Conservation (phyloP, 768 basidiomycete species). For the Auricularia sp. region DNA sequence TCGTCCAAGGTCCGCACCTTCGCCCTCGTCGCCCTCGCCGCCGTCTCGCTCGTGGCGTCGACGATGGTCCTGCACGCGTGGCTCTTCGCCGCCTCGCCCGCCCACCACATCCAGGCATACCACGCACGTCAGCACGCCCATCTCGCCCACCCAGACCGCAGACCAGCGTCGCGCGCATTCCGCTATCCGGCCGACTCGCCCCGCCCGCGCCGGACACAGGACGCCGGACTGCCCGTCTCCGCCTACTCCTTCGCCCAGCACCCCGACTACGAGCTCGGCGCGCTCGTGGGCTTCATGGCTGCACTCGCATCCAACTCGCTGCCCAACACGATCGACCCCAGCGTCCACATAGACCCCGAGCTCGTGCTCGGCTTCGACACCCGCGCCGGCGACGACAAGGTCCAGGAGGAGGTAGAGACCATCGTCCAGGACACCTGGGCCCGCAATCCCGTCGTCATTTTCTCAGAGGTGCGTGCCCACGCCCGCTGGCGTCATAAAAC, state of each 20-base stretch:
- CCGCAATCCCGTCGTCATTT: slow-evolving; percentile 64
- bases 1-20: slow-evolving; percentile 15
- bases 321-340: slow-evolving; percentile 53
- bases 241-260: neutral
- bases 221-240: slow-evolving; percentile 11
- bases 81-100: slow-evolving; percentile 22
- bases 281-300: slow-evolving; percentile 61
- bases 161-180: slow-evolving; percentile 8
- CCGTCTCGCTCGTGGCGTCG: slow-evolving; percentile 38
- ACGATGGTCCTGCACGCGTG: slow-evolving; percentile 46
- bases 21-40: slow-evolving; percentile 42
- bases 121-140: slow-evolving; percentile 20
- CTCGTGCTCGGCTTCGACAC: slow-evolving; percentile 79
- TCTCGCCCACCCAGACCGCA: slow-evolving; percentile 7
- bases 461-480: slow-evolving; percentile 45
- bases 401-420: slow-evolving; percentile 36
- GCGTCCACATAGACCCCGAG: slow-evolving; percentile 61
- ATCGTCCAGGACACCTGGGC: slow-evolving; percentile 62
- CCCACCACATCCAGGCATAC: slow-evolving; percentile 18
- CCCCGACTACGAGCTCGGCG: slow-evolving; percentile 55
- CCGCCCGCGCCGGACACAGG: slow-evolving; percentile 36
- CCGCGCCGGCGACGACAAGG: slow-evolving; percentile 33
- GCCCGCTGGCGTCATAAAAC: slow-evolving; percentile 2
- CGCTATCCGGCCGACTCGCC: slow-evolving; percentile 2
- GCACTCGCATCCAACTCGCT: slow-evolving; percentile 68